phyloP scores from a whole-genome alignment of 1,284 basidiomycete species.

The Malassezia caprae region DNA sequence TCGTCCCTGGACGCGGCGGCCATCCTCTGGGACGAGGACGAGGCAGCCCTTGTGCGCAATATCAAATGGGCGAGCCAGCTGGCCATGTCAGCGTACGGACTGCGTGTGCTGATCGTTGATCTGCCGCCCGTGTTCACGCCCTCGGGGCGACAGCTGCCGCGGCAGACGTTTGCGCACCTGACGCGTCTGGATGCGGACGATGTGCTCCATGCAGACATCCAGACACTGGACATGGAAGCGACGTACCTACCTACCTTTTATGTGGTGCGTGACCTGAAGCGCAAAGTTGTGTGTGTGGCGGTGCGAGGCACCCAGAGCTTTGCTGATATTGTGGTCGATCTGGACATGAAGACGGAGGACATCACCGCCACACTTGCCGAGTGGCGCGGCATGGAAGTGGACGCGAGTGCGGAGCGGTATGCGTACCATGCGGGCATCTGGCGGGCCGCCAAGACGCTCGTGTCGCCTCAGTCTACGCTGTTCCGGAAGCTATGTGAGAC shows the following conservation, averaged over 20 bases:
- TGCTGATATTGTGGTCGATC: conserved; percentile 45
- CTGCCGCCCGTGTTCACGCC: conserved; percentile 44
- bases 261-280: conserved; percentile 36
- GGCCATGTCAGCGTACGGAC: conserved; percentile 37
- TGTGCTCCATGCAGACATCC: conserved; percentile 45
- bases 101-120: conserved; percentile 29
- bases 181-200: conserved; percentile 40
- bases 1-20: not conserved
- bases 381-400: conserved; percentile 22
- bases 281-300: conserved; percentile 41
- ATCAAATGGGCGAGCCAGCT: conserved; percentile 46
- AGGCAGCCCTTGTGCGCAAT: conserved; percentile 28
- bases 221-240: conserved; percentile 37
- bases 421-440: conserved; percentile 42
- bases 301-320: conserved; percentile 45
- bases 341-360: conserved; percentile 39
- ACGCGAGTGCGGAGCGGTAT: conserved; percentile 20
- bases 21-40: conserved; percentile 17
- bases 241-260: conserved; percentile 46
- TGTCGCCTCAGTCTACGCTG: conserved; percentile 34
- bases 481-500: conserved; percentile 29
- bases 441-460: conserved; percentile 36
- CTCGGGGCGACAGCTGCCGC: conserved; percentile 38
- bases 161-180: conserved; percentile 44
- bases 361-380: conserved; percentile 28